Evolutionary conservation across 495 filamentous ascomycete species (phyloP).

Genomic region (Penicillium paradoxum): DNA sequence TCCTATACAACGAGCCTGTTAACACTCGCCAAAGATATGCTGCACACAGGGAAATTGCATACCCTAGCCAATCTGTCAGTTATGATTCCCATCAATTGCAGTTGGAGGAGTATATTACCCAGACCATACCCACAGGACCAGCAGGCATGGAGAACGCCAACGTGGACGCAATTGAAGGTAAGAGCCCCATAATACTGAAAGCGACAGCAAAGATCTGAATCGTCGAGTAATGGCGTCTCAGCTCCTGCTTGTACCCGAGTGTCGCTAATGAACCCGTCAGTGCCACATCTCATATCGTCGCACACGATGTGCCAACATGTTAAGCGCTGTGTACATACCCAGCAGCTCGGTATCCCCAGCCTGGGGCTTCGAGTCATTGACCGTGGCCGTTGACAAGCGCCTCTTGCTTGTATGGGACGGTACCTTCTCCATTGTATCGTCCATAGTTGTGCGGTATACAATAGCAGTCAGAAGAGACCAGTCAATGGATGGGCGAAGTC

Average conservation of each 20-base stretch:
- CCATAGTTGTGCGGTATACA: not conserved
- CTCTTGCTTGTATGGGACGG: slow-evolving; percentile 6
- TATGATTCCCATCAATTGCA: not conserved
- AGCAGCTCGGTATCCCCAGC: slow-evolving; percentile 30
- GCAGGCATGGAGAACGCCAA: slow-evolving; percentile 61
- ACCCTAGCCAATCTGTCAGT: slow-evolving; percentile 21
- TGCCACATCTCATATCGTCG: not conserved
- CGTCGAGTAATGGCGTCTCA: slow-evolving; percentile 60
- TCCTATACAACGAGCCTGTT: slow-evolving; percentile 29
- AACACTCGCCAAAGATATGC: not conserved
- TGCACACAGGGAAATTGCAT: slow-evolving; percentile 1
- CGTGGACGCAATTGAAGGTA: slow-evolving; percentile 66
- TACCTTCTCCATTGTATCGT: slow-evolving; percentile 13
- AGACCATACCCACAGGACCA: slow-evolving; percentile 66
- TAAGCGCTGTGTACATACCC: slow-evolving; percentile 15
- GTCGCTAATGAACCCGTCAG: slow-evolving; percentile 15
- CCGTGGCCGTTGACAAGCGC: slow-evolving; percentile 1
- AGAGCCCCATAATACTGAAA: slow-evolving; percentile 67
- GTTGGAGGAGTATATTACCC: slow-evolving; percentile 33
- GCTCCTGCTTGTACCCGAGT: slow-evolving; percentile 67
- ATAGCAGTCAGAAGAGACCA: not conserved
- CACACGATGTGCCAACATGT: not conserved
- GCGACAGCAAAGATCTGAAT: slow-evolving; percentile 67
- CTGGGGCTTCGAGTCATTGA: slow-evolving; percentile 7
- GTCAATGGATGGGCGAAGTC: not conserved